These are phyloP conservation scores for Cryphonectria carpinicola DNA, from an alignment of 2,329 filamentous ascomycete genomes.

Conservation along the genomic window DNA sequence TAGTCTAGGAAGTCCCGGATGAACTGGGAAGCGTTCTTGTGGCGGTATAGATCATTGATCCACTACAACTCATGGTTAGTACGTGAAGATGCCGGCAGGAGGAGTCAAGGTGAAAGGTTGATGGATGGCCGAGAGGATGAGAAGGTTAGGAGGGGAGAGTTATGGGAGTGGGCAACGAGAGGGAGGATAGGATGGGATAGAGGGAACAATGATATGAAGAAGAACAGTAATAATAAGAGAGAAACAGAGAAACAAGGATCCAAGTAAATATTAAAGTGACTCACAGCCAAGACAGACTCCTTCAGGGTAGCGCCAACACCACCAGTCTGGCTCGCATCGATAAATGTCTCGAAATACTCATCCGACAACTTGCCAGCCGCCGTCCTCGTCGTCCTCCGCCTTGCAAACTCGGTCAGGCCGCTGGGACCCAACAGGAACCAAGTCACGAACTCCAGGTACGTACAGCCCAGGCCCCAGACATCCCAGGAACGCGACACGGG, in stretches of 20 bases:
- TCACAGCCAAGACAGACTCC: conserved; percentile 27
- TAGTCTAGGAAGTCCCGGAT: conserved; percentile 30
- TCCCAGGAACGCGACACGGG: conserved; percentile 33
- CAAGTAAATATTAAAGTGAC: not conserved
- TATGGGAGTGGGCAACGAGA: not conserved
- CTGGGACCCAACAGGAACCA: conserved; percentile 30
- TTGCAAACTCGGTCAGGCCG: conserved; percentile 28
- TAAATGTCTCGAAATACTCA: conserved; percentile 29
- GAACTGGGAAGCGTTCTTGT: conserved; percentile 28
- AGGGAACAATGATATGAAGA: not conserved
- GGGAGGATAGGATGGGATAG: not conserved
- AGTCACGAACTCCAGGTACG: conserved; percentile 33
- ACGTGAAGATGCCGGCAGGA: not conserved
- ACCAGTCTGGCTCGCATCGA: conserved; percentile 27
- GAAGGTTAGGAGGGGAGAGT: not conserved
- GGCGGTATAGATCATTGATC: conserved; percentile 28
- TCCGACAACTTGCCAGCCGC: conserved; percentile 28
- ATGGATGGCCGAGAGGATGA: not conserved
- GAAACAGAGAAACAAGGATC: not conserved
- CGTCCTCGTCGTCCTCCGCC: conserved; percentile 27
- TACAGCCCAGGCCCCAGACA: conserved; percentile 34
- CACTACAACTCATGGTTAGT: conserved; percentile 15
- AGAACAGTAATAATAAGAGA: not conserved
- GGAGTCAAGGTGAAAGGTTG: not conserved
- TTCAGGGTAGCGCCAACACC: conserved; percentile 27